Conservation (phyloP, 164 flowering plant genomes). For the Annona cherimola region DNA sequence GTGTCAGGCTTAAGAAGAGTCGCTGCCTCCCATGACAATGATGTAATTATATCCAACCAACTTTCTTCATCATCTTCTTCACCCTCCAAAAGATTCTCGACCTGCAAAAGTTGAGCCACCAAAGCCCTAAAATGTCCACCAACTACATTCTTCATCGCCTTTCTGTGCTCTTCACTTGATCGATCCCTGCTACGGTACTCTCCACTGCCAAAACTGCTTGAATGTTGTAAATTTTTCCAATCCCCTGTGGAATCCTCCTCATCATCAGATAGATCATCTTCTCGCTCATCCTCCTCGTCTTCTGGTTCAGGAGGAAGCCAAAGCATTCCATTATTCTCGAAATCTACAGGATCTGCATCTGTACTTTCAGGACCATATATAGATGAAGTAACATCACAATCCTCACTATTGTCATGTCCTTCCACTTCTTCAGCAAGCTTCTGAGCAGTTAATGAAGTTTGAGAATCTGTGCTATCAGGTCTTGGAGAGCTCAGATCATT, state of each 20-base stretch:
- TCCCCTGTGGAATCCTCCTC: constrained; percentile 70
- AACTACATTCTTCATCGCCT: constrained; percentile 81
- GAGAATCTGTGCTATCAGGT: constrained; percentile 29
- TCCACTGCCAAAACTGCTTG: constrained; percentile 82
- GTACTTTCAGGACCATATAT: constrained; percentile 39
- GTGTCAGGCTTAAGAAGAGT: constrained; percentile 87
- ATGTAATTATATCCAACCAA: constrained; percentile 91
- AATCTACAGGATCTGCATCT: constrained; percentile 77
- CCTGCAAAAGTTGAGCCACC: constrained; percentile 86
- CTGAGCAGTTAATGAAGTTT: constrained; percentile 18
- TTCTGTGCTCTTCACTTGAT: constrained; percentile 79
- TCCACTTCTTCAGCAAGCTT: constrained; percentile 29
- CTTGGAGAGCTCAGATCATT: constrained; percentile 42
- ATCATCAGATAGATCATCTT: constrained; percentile 59
- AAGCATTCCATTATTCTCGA: constrained; percentile 83
- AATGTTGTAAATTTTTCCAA: constrained; percentile 62
- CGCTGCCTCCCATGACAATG: constrained; percentile 96
- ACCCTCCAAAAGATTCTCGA: constrained; percentile 65
- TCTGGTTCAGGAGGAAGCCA: constrained; percentile 99
- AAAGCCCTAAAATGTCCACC: constrained; percentile 97
- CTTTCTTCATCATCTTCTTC: constrained; percentile 58
- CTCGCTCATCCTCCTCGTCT: constrained; percentile 89
- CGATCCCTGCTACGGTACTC: constrained; percentile 61
- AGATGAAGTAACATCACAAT: constrained; percentile 43
- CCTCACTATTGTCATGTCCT: constrained; percentile 37